Base-by-base conservation (phyloP, 768 basidiomycete genomes). In the Podaxis sp. region DNA sequence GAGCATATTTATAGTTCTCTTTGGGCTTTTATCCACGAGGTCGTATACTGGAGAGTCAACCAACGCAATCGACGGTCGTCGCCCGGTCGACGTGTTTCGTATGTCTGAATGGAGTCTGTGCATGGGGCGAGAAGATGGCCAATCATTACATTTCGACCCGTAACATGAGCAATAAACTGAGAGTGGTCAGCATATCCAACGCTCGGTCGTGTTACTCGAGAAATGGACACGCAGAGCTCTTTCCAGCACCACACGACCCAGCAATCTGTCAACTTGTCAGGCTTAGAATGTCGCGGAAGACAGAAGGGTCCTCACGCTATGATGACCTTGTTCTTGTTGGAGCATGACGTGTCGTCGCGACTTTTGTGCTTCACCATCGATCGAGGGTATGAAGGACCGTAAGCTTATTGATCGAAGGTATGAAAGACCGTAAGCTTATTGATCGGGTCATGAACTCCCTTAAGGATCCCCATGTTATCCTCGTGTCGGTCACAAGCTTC, bases 21-120 rank as follows among this genome's bases (percentile, higher is more conserved):
- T 61, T 1, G 59, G 59, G 50, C 53, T 61, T 38, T 61, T 61
- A 14, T 61, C 53, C 5, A 53, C 59, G 25, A 61, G 59, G 21
- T 61, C 59, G 14, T 61, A 55, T 36, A 53, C 59, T 5, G 59
- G 59, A 1, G 53, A 55, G 32, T 61, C 59, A 16, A 61, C 44
- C 9, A 61, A 61, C 14, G 55, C 36, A 4, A 54, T 44, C 18
- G 18, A 44, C 7, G 6, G n/a, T 36, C 55, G 32, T 42, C 53
- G 18, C 55, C 53, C 6, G 44, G 32, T 27, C 37, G 52, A 2
- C 18, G 46, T 28, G 44, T 61, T 9, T 61, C 59, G 35, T 42
- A 61, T 5, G 52, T 36, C 16, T 55, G 42, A 27, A 61, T 55
- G 13, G 59, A 55, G 14, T 50, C 28, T 2, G 59, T 61, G 35